These are phyloP conservation scores for Rostrohypoxylon terebratum DNA, from an alignment of 495 filamentous ascomycete genomes.

Conservation along the genomic window DNA sequence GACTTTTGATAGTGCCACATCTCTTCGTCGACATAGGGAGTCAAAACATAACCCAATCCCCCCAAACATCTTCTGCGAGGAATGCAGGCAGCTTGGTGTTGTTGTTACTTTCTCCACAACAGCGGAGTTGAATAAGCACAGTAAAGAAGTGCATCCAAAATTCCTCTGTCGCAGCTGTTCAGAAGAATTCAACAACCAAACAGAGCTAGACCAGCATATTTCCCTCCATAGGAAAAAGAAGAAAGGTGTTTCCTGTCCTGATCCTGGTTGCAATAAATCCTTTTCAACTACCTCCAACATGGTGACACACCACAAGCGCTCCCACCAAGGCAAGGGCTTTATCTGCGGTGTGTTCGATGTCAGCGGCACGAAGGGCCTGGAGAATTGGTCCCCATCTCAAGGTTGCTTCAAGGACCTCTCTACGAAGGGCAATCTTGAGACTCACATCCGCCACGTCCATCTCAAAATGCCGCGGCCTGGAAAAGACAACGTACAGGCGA, in stretches of 20 bases:
- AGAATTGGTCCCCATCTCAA: conserved; percentile 70
- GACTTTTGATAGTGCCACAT: conserved; percentile 76
- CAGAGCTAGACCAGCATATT: conserved; percentile 74
- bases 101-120: conserved; percentile 74
- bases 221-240: conserved; percentile 70
- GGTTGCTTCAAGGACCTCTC: conserved; percentile 77
- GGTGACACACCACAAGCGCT: conserved; percentile 77
- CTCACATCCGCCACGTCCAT: conserved; percentile 83
- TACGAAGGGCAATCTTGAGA: conserved; percentile 79
- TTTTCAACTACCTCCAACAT: conserved; percentile 83
- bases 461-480: conserved; percentile 66
- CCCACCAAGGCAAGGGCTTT: conserved; percentile 77
- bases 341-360: conserved; percentile 78
- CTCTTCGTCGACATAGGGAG: conserved; percentile 77
- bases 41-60: conserved; percentile 74
- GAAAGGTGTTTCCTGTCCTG: conserved; percentile 69
- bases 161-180: conserved; percentile 78
- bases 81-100: conserved; percentile 64
- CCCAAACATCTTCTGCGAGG: conserved; percentile 75
- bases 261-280: conserved; percentile 74
- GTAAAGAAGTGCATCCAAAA: conserved; percentile 69
- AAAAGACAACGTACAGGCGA: conserved; percentile 47
- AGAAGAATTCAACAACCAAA: conserved; percentile 67
- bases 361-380: conserved; percentile 65
- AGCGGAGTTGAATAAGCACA: conserved; percentile 75